Base-by-base conservation (phyloP, 352 stramenopile species). In the Pythium guiyangense region DNA sequence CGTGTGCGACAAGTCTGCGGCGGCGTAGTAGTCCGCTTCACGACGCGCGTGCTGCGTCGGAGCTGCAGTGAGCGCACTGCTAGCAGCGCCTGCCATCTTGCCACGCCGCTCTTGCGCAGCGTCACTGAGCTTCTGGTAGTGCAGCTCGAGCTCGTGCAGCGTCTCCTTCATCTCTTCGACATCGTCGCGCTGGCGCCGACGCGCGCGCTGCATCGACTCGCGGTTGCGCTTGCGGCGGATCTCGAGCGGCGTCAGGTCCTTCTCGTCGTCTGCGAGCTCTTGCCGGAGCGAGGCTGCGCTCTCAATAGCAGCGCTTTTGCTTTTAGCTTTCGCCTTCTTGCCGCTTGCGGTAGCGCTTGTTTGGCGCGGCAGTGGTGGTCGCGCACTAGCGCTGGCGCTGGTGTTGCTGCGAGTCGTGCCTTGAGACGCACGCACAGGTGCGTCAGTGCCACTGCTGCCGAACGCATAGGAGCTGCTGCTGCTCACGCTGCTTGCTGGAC, bases 181-280 rank as follows among this genome's bases (percentile, higher is more conserved):
- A n/a, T 79, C 70, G 51, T 83, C 70, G 10, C 70, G 60, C 59
- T 83, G 73, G 2, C 70, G 62, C 15, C 64, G 70, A 48, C 73
- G 62, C 37, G 73, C 73, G 48, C 73, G 68, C 45, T 77, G 70
- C 73, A 79, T 83, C n/a, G 70, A 79, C 60, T 83, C 73, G 26
- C 73, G 68, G 59, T 83, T 83, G 37, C 73, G 65, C 60, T 79
- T 79, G 53, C 73, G 70, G 11, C 73, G 73, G 45, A 79, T 71
- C 59, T 83, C 73, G 27, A 83, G 52, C 29, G 73, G 70, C 14
- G 70, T 73, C 35, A 79, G 54, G n/a, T 71, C 59, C 31, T 63
- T 66, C 49, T 81, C 64, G 37, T 74, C 67, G 39, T 62, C 49
- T 6, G 54, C 52, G 14, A 62, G n/a, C 47, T 66, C 55, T 5